Evolutionary conservation across 2,329 filamentous ascomycete species (phyloP).

Genomic region (Exophiala dermatitidis): DNA sequence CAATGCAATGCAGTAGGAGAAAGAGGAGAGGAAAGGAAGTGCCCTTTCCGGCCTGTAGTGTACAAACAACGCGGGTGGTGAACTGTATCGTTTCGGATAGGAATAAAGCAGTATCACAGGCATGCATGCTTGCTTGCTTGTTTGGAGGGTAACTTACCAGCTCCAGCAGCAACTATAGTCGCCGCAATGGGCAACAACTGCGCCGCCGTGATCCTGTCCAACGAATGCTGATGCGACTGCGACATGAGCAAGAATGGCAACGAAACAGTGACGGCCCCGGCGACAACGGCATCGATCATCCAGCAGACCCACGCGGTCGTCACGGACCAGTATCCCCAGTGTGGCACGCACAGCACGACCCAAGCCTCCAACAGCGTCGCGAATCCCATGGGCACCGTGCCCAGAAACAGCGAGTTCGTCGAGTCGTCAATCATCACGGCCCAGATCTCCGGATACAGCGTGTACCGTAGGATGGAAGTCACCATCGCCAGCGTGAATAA

Average conservation of each 20-base stretch:
- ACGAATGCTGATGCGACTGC: slow-evolving; percentile 38
- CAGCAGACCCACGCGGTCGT: slow-evolving; percentile 52
- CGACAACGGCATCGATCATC: slow-evolving; percentile 51
- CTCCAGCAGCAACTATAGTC: slow-evolving; percentile 58
- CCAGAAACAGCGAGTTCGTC: slow-evolving; percentile 61
- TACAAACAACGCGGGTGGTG: neutral
- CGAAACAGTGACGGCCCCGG: slow-evolving; percentile 48
- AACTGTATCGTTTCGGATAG: neutral
- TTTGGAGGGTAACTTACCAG: slow-evolving; percentile 37
- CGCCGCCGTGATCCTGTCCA: slow-evolving; percentile 57
- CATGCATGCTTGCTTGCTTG: no score
- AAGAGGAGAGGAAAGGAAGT: no score
- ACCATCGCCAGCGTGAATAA: slow-evolving; percentile 45
- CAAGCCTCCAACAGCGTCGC: slow-evolving; percentile 62
- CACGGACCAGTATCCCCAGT: slow-evolving; percentile 54
- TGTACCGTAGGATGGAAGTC: slow-evolving; percentile 55
- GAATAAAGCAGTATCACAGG: neutral
- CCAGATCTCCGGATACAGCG: slow-evolving; percentile 60
- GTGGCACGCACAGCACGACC: slow-evolving; percentile 51
- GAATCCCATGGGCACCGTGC: slow-evolving; percentile 61
- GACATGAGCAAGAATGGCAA: slow-evolving; percentile 43
- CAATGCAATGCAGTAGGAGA: no score
- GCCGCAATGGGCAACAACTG: slow-evolving; percentile 62
- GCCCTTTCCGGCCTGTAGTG: no score
- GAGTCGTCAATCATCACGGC: slow-evolving; percentile 59